Percentiles rank a stretch among this genome's conserved stretches.
Evolutionary conservation across 2,329 filamentous ascomycete species (phyloP).

Genomic region (Calycina marina): DNA sequence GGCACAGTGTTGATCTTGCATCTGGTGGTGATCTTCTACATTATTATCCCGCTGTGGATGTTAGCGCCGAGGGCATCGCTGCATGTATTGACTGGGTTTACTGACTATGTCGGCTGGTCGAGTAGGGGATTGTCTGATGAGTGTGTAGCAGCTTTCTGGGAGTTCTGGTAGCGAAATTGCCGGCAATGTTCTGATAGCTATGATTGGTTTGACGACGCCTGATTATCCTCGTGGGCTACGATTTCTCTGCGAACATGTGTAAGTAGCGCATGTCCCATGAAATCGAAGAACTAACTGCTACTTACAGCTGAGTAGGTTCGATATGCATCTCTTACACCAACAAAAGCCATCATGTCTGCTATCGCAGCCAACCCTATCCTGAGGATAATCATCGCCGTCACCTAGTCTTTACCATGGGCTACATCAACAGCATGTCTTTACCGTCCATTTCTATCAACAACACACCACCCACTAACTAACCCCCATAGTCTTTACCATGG

Average conservation of each 20-base stretch:
- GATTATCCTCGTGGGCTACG: neutral
- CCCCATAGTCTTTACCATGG: conserved; percentile 24
- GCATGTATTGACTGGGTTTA: conserved; percentile 17
- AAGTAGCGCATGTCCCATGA: neutral
- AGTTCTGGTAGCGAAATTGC: too few relatives aligned
- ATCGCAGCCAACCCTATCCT: conserved; percentile 27
- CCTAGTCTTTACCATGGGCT: conserved; percentile 23
- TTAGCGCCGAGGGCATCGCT: conserved; percentile 4
- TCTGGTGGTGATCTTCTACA: conserved; percentile 27
- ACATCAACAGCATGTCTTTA: conserved; percentile 24
- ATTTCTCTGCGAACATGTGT: neutral
- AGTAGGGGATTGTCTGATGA: conserved; percentile 11
- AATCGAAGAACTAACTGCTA: conserved; percentile 10
- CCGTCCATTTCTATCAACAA: too few relatives aligned
- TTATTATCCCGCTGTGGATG: conserved; percentile 25
- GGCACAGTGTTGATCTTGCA: conserved; percentile 28
- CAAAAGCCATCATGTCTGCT: neutral
- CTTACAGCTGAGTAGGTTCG: conserved; percentile 6
- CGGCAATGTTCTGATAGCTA: too few relatives aligned
- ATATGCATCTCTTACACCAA: neutral
- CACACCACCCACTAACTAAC: too few relatives aligned
- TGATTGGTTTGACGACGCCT: conserved; percentile 1
- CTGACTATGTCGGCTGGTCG: conserved; percentile 19
- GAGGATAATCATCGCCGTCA: conserved; percentile 27
- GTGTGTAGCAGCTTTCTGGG: too few relatives aligned